A percentile compares a stretch with the other conserved stretches of the same genome.
Conservation (phyloP, 2,329 filamentous ascomycete species). For the Plenodomus tracheiphilus region DNA sequence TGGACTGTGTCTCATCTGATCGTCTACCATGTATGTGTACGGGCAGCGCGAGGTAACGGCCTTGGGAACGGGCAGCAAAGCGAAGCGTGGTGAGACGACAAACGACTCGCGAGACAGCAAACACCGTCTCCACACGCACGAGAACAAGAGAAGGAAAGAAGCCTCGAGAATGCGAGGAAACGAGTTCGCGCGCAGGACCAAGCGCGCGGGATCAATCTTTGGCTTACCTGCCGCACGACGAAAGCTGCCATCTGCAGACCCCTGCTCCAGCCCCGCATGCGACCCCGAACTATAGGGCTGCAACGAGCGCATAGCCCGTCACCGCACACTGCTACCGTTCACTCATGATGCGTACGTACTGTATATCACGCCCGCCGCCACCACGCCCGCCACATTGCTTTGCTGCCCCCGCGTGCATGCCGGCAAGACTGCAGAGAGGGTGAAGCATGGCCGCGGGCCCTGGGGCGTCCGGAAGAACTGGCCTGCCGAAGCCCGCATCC, state of each 20-base stretch:
- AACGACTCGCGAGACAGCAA: too few species aligned
- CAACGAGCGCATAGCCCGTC: background rate
- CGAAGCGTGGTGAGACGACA: background rate
- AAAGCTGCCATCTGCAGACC: conserved; percentile 2
- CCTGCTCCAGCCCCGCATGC: conserved; percentile 17
- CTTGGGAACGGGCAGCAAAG: background rate
- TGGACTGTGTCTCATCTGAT: conserved; percentile 14
- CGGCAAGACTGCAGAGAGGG: too few species aligned
- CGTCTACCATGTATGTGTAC: background rate
- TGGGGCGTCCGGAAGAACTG: too few species aligned
- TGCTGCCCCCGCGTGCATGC: too few species aligned
- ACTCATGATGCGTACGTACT: too few species aligned
- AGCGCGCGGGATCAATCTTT: conserved; percentile 3
- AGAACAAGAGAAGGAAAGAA: conserved; percentile 3
- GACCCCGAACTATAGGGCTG: conserved; percentile 3
- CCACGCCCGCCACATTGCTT: too few species aligned
- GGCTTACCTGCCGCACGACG: conserved; percentile 5
- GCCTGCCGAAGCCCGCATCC: background rate
- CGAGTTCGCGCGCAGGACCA: conserved; percentile 17
- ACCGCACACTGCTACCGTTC: background rate
- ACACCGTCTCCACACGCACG: too few species aligned
- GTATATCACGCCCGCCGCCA: too few species aligned
- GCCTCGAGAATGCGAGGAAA: conserved; percentile 17
- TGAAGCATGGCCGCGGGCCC: too few species aligned
- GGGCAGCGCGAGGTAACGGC: background rate